Evolutionary conservation across 2,329 filamentous ascomycete genomes (phyloP).

Genomic region (Ceratocystis eucalypticola): DNA sequence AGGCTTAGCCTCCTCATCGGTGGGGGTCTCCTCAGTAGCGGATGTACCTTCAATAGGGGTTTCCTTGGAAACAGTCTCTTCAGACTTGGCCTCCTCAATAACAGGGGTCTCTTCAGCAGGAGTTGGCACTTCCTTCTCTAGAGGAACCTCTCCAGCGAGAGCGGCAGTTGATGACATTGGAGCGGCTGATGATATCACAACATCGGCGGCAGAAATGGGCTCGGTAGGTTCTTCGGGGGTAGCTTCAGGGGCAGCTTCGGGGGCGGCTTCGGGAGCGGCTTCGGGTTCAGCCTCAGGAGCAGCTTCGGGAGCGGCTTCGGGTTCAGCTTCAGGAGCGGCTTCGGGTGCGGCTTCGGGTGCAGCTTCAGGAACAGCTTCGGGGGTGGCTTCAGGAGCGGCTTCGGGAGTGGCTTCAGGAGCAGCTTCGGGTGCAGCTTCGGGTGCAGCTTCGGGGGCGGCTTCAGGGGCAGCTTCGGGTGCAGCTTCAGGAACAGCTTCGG

Average conservation of each 20-base stretch:
- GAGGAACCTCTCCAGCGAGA: slow-evolving; percentile 13
- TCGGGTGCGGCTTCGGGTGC: slow-evolving; percentile 16
- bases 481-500: not conserved
- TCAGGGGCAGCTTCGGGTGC: not conserved
- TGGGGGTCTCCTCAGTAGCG: slow-evolving; percentile 37
- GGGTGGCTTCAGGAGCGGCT: slow-evolving; percentile 8
- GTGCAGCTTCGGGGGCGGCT: not conserved
- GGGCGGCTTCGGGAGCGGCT: slow-evolving; percentile 13
- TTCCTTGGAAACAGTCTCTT: slow-evolving; percentile 44
- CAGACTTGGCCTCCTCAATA: slow-evolving; percentile 44
- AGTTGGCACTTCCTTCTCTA: slow-evolving; percentile 17
- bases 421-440: not conserved
- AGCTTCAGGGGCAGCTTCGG: not conserved
- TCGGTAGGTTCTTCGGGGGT: not conserved
- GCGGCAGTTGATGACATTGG: slow-evolving; percentile 5
- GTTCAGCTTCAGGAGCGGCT: not conserved
- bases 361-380: not conserved
- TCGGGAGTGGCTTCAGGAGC: slow-evolving; percentile 8
- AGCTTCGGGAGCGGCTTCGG: not conserved
- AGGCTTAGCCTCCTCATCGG: not conserved
- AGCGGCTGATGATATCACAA: slow-evolving; percentile 9
- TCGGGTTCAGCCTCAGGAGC: not conserved
- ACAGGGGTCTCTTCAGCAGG: slow-evolving; percentile 37
- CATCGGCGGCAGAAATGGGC: slow-evolving; percentile 7
- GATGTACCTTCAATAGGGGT: slow-evolving; percentile 22